Percentiles rank a stretch among this genome's conserved stretches.
phyloP scores from a whole-genome alignment of 1,284 basidiomycete genomes.

The Ceratobasidium sp. region DNA sequence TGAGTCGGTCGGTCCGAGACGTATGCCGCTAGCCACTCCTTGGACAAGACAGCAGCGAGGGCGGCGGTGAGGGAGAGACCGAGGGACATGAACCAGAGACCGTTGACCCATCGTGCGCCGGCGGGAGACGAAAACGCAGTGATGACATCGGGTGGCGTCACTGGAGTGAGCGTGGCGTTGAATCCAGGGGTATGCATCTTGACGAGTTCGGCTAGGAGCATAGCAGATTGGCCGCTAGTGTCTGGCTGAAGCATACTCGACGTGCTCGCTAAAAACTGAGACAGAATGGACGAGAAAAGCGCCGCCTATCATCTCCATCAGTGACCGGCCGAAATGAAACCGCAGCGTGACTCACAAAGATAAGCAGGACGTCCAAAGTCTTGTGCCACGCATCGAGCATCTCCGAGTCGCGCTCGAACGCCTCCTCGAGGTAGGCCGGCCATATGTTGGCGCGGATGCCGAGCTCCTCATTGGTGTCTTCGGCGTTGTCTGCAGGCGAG shows the following conservation, averaged over 20 bases:
- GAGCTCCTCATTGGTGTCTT: conserved; percentile 40
- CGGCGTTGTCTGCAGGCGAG: conserved; percentile 30
- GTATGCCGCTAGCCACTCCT: conserved; percentile 42
- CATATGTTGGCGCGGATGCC: conserved; percentile 45
- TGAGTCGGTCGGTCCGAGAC: conserved; percentile 42
- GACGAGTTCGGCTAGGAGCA: conserved; percentile 32
- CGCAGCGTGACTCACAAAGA: conserved; percentile 39
- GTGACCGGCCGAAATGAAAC: neutral
- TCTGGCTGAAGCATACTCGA: conserved; percentile 41
- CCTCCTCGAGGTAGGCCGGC: conserved; percentile 42
- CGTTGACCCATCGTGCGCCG: conserved; percentile 42
- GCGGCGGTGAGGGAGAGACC: conserved; percentile 36
- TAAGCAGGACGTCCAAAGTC: conserved; percentile 44
- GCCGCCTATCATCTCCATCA: conserved; percentile 29
- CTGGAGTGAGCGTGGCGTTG: neutral
- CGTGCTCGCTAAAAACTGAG: conserved; percentile 35
- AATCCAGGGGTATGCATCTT: conserved; percentile 11
- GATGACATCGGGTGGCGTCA: conserved; percentile 18
- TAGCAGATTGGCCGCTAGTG: conserved; percentile 26
- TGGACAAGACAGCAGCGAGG: conserved; percentile 34
- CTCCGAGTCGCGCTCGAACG: conserved; percentile 40
- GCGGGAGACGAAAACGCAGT: conserved; percentile 19
- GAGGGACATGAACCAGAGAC: conserved; percentile 44
- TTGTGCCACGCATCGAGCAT: conserved; percentile 46
- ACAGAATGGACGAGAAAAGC: conserved; percentile 34